These are phyloP conservation scores for Rugiboletus extremiorientalis DNA, from an alignment of 1,284 basidiomycete species.

Conservation along the genomic window DNA sequence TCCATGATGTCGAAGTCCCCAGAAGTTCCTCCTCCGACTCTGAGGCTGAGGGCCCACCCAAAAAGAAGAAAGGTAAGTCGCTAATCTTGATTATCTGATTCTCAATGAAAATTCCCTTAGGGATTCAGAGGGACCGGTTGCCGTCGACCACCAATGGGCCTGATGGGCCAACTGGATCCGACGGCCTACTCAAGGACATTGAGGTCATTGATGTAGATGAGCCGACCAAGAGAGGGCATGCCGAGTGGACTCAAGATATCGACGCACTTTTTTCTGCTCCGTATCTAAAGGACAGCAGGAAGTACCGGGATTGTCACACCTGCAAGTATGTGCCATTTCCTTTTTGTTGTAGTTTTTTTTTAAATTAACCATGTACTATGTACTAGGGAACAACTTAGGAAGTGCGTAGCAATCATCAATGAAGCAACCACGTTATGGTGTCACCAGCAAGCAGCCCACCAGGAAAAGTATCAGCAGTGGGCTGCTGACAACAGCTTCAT, in stretches of 20 bases:
- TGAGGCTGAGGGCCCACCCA: neutral
- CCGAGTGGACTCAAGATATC: neutral
- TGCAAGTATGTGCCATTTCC: neutral
- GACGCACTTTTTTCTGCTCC: neutral
- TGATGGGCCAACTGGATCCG: neutral
- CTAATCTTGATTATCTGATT: neutral
- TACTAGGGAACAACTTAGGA: neutral
- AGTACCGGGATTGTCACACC: neutral
- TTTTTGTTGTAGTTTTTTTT: neutral
- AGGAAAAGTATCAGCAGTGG: neutral
- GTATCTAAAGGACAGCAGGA: neutral
- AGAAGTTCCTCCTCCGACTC: neutral
- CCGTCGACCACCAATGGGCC: neutral
- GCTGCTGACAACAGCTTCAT: neutral
- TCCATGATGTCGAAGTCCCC: neutral
- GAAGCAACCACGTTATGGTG: neutral
- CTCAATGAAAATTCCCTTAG: neutral
- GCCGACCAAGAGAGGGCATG: neutral
- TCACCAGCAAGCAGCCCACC: conserved; percentile 2
- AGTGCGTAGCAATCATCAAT: neutral
- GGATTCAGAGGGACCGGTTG: neutral
- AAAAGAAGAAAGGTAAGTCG: neutral
- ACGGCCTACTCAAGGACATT: neutral
- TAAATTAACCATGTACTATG: neutral
- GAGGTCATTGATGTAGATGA: neutral